Base-by-base conservation (phyloP, 2,329 filamentous ascomycete species). In the Pyrenophora seminiperda region DNA sequence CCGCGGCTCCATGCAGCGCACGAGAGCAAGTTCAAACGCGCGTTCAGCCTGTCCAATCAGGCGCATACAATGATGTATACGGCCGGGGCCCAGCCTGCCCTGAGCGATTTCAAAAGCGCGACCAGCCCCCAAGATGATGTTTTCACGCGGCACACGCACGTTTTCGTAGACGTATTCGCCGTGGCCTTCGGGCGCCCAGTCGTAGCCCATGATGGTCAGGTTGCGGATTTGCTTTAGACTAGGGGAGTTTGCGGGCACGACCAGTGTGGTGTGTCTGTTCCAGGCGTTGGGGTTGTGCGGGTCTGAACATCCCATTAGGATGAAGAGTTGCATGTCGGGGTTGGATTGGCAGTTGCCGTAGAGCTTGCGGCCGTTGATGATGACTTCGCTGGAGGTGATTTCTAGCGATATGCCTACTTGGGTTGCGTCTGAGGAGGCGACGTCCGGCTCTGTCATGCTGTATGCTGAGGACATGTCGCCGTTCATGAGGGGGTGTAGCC, bases 361-460 rank as follows among this genome's bases (percentile, higher is more conserved):
- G 4, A 75, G 66, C 56, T 76, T 76, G 33, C 73, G 67, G 2
- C 74, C 74, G 50, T 76, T 75, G 56, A 76, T 74, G 15, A 69
- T 63, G 48, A 76, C 68, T 49, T 75, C 72, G 18, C 71, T 67
- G 49, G 74, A 59, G 2, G 62, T 65, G 22, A 72, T 69, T 10
- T 65, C 66, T 54, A 76, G 75, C 22, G 61, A 65, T 14, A 67
- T 67, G 36, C 64, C 65, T 56, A 80, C 78, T 59, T 80, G 76
- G 19, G 78, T 80, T 13, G 78, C 78, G 54, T 80, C 78, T 5
- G 76, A 79, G 18, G 74, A 76, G 41, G 79, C 79, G 38, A 78
- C 73, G 52, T 80, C 76, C 11, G 79, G 78, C 62, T 81, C 77
- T 3, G 77, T 79, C 77, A 79, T 79, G 52, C 76, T 75, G 68